Base-by-base conservation (phyloP, 2,329 filamentous ascomycete genomes). In the Colletotrichum abscissum region DNA sequence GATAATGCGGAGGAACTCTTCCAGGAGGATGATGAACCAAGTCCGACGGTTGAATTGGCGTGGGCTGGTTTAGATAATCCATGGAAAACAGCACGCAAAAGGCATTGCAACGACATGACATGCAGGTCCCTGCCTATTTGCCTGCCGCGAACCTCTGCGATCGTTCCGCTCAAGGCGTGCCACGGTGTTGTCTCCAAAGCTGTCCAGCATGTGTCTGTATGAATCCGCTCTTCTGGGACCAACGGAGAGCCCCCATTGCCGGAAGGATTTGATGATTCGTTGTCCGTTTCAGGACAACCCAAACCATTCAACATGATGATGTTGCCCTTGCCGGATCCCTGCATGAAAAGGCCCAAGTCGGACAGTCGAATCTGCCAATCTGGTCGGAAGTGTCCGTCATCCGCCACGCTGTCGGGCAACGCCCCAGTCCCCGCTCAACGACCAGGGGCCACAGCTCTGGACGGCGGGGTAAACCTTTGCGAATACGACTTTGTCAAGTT, bases 171-270 rank as follows among this genome's bases (percentile, higher is more conserved):
- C 54, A 8, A 14, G 26, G 7, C 16, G n/a, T 46, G 26, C 26
- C 26, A 26, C 26, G 30, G 49, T 46, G 24, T 19, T 72, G 28
- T 46, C 42, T 46, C 38, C 52, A 46, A 42, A 26, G 38, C 4
- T 33, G 33, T 56, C 54, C 33, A 46, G 56, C 59, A 24, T 54
- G 30, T 59, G 59, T 55, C 14, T 14, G 35, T 16, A 42, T 28
- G 16, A 30, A 69, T 69, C 66, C 70, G 59, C 54, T 22, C 54
- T 26, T 55, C 59, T 69, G 66, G 59, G 66, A 63, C 30, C 42
- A 14, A n/a, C 66, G 66, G 70, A 69, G n/a, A 14, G 3, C 14
- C 26, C 64, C 70, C 66, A 30, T 24, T 4, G 12, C 33, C 4
- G 22, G 22, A 28, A 4, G 14, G 12, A 4, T 5, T 24, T 9